phyloP scores from a whole-genome alignment of 2,329 filamentous ascomycete genomes.

The Cryphonectria parasitica region DNA sequence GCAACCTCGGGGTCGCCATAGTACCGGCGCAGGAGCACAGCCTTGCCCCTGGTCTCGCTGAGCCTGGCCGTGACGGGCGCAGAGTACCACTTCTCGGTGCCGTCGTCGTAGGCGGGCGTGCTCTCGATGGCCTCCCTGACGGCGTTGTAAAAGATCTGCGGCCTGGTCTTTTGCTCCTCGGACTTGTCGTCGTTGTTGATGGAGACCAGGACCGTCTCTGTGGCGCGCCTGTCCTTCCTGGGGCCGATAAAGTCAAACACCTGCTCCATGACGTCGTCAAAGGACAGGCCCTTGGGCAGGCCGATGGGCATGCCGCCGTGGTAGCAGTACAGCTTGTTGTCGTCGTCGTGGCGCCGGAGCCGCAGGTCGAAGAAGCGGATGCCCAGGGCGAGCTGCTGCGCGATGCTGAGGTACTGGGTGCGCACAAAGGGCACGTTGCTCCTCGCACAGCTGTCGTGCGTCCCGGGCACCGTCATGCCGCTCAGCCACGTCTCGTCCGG shows the following conservation, averaged over 20 bases:
- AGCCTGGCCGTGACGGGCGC: slow-evolving; percentile 58
- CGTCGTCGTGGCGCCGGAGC: slow-evolving; percentile 41
- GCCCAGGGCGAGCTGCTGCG: slow-evolving; percentile 69
- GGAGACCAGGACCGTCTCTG: slow-evolving; percentile 69
- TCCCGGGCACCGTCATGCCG: slow-evolving; percentile 70
- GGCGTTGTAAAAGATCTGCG: slow-evolving; percentile 44
- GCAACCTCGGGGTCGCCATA: slow-evolving; percentile 46
- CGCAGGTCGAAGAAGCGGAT: slow-evolving; percentile 75
- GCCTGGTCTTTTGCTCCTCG: slow-evolving; percentile 57
- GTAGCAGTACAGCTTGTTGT: slow-evolving; percentile 64
- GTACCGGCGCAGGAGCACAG: slow-evolving; percentile 68
- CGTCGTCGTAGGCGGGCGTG: slow-evolving; percentile 37
- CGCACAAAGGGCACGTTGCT: slow-evolving; percentile 64
- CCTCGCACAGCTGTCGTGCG: slow-evolving; percentile 64
- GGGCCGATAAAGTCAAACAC: slow-evolving; percentile 62
- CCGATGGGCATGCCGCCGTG: slow-evolving; percentile 73
- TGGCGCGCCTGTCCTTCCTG: slow-evolving; percentile 48
- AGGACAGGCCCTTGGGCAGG: slow-evolving; percentile 64
- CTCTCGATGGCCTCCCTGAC: slow-evolving; percentile 60
- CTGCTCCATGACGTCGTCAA: slow-evolving; percentile 62
- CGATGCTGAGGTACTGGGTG: slow-evolving; percentile 67
- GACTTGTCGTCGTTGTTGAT: slow-evolving; percentile 70
- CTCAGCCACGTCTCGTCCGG: slow-evolving; percentile 62
- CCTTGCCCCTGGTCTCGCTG: slow-evolving; percentile 66
- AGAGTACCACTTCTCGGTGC: slow-evolving; percentile 61